phyloP scores from a whole-genome alignment of 2,329 filamentous ascomycete species.

The Hypoxylon sp. region DNA sequence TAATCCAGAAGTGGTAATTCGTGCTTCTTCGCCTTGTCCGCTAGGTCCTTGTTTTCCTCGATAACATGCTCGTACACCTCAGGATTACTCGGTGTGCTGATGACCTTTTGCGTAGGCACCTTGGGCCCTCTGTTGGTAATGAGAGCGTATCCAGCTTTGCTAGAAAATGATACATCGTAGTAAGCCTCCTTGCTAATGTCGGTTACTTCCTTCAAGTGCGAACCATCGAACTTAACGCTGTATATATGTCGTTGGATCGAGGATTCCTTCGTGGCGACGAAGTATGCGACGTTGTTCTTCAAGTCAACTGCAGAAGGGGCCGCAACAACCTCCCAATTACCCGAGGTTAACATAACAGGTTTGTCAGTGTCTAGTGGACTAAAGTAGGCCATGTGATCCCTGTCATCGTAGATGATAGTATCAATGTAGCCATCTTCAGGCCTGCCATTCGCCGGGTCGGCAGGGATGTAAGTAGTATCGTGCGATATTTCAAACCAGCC shows the following conservation, averaged over 20 bases:
- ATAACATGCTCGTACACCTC: constrained; percentile 77
- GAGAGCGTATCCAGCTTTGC: constrained; percentile 84
- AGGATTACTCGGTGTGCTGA: constrained; percentile 81
- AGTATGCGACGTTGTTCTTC: constrained; percentile 90
- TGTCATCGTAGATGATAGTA: constrained; percentile 86
- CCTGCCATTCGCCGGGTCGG: constrained; percentile 82
- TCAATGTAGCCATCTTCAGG: constrained; percentile 92
- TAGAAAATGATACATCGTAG: constrained; percentile 87
- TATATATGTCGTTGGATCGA: constrained; percentile 94
- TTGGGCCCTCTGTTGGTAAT: constrained; percentile 86
- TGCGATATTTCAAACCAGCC: constrained; percentile 98
- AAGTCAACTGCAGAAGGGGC: constrained; percentile 89
- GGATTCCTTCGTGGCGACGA: constrained; percentile 86
- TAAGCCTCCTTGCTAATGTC: constrained; percentile 81
- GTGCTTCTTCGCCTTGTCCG: constrained; percentile 77
- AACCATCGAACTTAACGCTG: constrained; percentile 86
- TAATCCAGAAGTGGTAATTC: constrained; percentile 88
- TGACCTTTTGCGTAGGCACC: constrained; percentile 91
- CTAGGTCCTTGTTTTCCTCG: constrained; percentile 82
- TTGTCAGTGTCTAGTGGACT: constrained; percentile 85
- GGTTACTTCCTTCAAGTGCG: constrained; percentile 79
- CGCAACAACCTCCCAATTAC: constrained; percentile 91
- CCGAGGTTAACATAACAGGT: constrained; percentile 89
- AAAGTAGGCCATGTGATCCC: constrained; percentile 95
- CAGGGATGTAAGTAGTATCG: constrained; percentile 86